phyloP scores from a whole-genome alignment of 257 asterid species.

The Gentiana macrophylla region DNA sequence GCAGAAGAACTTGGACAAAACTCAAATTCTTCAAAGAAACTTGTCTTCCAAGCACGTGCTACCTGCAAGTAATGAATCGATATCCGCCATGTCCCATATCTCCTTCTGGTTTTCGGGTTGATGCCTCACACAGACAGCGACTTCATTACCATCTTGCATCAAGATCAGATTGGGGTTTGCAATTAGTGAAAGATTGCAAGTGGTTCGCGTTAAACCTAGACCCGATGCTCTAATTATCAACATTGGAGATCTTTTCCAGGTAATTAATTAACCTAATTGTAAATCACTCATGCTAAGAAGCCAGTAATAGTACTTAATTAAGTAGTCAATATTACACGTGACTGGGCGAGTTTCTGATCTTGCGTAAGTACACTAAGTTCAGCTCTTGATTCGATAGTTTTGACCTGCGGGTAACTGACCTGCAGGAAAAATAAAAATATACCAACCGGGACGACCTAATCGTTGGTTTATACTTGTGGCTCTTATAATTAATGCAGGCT shows the following conservation, averaged over 20 bases:
- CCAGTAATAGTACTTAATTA: too few species aligned
- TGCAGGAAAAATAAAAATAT: too few species aligned
- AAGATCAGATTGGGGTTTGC: slow-evolving; percentile 82
- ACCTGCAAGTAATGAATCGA: slow-evolving; percentile 70
- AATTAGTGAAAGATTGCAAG: slow-evolving; percentile 51
- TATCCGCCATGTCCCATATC: slow-evolving; percentile 58
- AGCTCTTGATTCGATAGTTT: too few species aligned
- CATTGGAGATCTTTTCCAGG: slow-evolving; percentile 85
- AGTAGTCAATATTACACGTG: slow-evolving; percentile 76
- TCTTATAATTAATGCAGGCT: slow-evolving; percentile 90
- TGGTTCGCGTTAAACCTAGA: slow-evolving; percentile 81
- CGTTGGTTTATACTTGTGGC: slow-evolving; percentile 12
- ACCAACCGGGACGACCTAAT: too few species aligned
- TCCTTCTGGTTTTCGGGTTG: slow-evolving; percentile 42
- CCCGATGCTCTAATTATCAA: slow-evolving; percentile 65
- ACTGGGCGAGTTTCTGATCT: too few species aligned
- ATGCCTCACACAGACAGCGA: slow-evolving; percentile 84
- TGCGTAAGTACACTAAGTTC: too few species aligned
- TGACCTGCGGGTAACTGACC: too few species aligned
- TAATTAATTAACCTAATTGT: slow-evolving; percentile 15
- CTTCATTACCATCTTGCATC: slow-evolving; percentile 72
- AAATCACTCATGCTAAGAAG: too few species aligned
- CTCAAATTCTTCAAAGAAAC: slow-evolving; percentile 38
- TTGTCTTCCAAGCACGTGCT: slow-evolving; percentile 47
- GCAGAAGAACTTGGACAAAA: slow-evolving; percentile 45